A percentile compares a stretch with the other conserved stretches of the same genome.
Evolutionary conservation across 2,329 filamentous ascomycete genomes (phyloP).

Genomic region (Fusarium verrucosum): DNA sequence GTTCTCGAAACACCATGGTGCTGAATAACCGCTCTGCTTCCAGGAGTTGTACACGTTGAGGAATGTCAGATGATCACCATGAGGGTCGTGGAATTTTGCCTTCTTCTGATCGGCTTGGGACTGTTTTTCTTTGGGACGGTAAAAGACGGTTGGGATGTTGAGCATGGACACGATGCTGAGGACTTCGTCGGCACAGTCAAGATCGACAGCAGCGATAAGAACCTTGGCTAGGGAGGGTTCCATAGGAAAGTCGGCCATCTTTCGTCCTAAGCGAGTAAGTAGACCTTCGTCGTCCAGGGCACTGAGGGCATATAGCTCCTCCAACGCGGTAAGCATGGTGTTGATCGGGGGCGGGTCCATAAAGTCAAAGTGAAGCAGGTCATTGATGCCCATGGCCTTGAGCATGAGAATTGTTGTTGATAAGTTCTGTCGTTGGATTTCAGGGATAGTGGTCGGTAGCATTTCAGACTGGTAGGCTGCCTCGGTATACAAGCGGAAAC

Average conservation of each 20-base stretch:
- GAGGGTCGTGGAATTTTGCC: slow-evolving; percentile 93
- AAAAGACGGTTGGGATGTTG: slow-evolving; percentile 86
- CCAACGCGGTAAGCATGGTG: slow-evolving; percentile 94
- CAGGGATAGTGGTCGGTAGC: slow-evolving; percentile 93
- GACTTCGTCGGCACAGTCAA: slow-evolving; percentile 92
- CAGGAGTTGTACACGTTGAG: slow-evolving; percentile 98
- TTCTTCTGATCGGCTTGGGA: slow-evolving; percentile 97
- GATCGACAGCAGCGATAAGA: slow-evolving; percentile 85
- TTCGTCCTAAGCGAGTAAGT: slow-evolving; percentile 87
- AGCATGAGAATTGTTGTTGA: slow-evolving; percentile 95
- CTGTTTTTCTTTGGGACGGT: slow-evolving; percentile 97
- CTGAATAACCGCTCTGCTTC: slow-evolving; percentile 84
- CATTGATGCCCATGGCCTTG: slow-evolving; percentile 99
- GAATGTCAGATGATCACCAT: slow-evolving; percentile 92
- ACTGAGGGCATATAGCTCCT: slow-evolving; percentile 91
- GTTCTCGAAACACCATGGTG: slow-evolving; percentile 96
- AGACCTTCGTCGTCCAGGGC: slow-evolving; percentile 96
- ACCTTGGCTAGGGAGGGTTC: slow-evolving; percentile 91
- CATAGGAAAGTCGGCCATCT: slow-evolving; percentile 99
- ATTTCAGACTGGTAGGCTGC: slow-evolving; percentile 96
- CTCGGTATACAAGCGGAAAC: slow-evolving; percentile 95
- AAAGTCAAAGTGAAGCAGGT: slow-evolving; percentile 96
- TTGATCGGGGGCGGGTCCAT: slow-evolving; percentile 99
- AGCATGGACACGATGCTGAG: slow-evolving; percentile 96
- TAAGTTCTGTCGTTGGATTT: slow-evolving; percentile 95